A percentile compares a stretch with the other conserved stretches of the same genome.
These are phyloP conservation scores for Pleurotus sapidus DNA, from an alignment of 768 basidiomycete species.

Conservation along the genomic window DNA sequence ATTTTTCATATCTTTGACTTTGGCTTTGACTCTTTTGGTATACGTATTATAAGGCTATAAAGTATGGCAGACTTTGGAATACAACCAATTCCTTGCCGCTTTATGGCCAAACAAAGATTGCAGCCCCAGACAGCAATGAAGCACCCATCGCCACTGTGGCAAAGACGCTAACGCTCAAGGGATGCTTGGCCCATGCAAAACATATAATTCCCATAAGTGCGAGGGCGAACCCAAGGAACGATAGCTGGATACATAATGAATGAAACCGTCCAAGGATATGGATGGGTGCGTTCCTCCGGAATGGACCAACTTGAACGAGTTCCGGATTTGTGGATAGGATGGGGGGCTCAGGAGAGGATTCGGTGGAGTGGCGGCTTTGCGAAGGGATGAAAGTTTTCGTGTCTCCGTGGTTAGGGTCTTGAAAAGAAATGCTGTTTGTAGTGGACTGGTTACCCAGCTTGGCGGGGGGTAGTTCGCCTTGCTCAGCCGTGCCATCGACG, in stretches of 20 bases:
- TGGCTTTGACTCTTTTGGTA: too few relatives aligned
- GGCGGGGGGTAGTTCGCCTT: neutral
- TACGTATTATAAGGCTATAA: too few relatives aligned
- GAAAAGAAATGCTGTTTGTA: too few relatives aligned
- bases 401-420: too few relatives aligned
- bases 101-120: slow-evolving; percentile 9
- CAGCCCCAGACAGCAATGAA: slow-evolving; percentile 22
- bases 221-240: slow-evolving; percentile 47
- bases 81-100: too few relatives aligned
- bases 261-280: slow-evolving; percentile 50
- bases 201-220: slow-evolving; percentile 48
- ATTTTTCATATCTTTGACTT: too few relatives aligned
- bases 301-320: slow-evolving; percentile 48
- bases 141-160: slow-evolving; percentile 34
- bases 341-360: slow-evolving; percentile 13
- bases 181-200: slow-evolving; percentile 49
- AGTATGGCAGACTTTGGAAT: too few relatives aligned
- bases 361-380: slow-evolving; percentile 16
- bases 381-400: neutral
- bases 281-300: slow-evolving; percentile 34
- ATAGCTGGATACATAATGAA: slow-evolving; percentile 42
- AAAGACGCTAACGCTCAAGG: slow-evolving; percentile 42
- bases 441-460: too few relatives aligned
- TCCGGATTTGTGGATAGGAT: slow-evolving; percentile 47
- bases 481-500: slow-evolving; percentile 6